Conservation (phyloP, 208 protist genomes). For the Trypanosoma conorhini region DNA sequence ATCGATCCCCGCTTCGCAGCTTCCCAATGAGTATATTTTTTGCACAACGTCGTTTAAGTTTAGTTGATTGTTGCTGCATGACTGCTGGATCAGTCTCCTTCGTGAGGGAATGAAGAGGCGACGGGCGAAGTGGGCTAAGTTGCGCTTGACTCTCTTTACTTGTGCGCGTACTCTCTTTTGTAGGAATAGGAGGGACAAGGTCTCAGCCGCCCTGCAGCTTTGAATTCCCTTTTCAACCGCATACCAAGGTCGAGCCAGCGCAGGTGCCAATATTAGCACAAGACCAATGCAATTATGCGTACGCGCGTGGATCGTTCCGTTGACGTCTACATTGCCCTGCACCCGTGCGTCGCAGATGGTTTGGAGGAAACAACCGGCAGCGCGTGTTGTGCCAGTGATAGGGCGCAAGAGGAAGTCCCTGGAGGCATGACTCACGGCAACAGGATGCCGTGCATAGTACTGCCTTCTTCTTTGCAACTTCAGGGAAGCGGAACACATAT, state of each 20-base stretch:
- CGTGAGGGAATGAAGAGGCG: too few relatives aligned
- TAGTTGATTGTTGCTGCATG: not conserved
- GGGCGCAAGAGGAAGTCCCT: not conserved
- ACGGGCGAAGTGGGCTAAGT: not conserved
- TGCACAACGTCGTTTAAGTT: not conserved
- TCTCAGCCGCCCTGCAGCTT: not conserved
- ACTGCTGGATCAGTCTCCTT: not conserved
- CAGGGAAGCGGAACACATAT: constrained; percentile 17
- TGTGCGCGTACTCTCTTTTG: not conserved
- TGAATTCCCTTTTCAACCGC: not conserved
- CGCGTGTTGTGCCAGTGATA: not conserved
- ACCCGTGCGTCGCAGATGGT: not conserved
- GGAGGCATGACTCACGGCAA: not conserved
- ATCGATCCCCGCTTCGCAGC: not conserved
- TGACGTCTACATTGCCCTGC: constrained; percentile 2
- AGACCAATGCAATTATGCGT: constrained; percentile 1
- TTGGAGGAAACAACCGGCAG: not conserved
- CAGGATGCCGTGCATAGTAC: constrained; percentile 3
- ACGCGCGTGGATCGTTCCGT: not conserved
- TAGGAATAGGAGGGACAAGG: not conserved
- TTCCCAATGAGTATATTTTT: not conserved
- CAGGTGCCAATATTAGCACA: not conserved
- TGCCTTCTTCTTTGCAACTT: constrained; percentile 11
- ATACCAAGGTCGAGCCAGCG: not conserved
- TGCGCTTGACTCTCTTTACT: not conserved